These are phyloP conservation scores for Fagopyrum homotropicum DNA, from an alignment of 148 eudicot species.

Conservation along the genomic window DNA sequence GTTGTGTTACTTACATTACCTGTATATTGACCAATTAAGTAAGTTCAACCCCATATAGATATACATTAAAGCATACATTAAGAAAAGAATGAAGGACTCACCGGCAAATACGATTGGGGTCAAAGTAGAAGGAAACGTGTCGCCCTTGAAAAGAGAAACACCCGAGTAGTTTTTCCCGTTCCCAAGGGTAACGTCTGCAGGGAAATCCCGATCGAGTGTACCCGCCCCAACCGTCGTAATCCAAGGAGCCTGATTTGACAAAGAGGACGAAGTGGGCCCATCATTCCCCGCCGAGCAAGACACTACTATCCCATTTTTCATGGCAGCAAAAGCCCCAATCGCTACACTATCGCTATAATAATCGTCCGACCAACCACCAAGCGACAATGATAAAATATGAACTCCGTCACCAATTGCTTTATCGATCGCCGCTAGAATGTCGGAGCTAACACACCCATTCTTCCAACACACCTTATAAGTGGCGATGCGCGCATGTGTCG, in stretches of 20 bases:
- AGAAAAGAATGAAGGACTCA: neutral
- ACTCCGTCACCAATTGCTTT: neutral
- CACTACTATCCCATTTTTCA: neutral
- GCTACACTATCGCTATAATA: neutral
- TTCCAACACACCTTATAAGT: neutral
- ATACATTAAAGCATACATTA: too few relatives aligned
- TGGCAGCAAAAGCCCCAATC: neutral
- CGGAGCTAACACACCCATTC: neutral
- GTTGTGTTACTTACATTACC: neutral
- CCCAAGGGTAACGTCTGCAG: neutral
- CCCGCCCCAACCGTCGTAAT: neutral
- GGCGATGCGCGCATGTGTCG: neutral
- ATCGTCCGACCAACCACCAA: neutral
- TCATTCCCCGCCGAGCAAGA: neutral
- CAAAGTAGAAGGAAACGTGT: neutral
- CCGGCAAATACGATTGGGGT: neutral
- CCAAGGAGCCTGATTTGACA: neutral
- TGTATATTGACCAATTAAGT: too few relatives aligned
- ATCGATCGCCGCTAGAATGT: neutral
- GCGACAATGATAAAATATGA: neutral
- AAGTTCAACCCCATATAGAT: neutral
- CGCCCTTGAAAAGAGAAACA: neutral
- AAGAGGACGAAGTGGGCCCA: neutral
- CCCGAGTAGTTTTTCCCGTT: neutral
- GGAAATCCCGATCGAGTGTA: neutral